Evolutionary conservation across 208 protist species (phyloP).

Genomic region (Acanthamoeba quina): DNA sequence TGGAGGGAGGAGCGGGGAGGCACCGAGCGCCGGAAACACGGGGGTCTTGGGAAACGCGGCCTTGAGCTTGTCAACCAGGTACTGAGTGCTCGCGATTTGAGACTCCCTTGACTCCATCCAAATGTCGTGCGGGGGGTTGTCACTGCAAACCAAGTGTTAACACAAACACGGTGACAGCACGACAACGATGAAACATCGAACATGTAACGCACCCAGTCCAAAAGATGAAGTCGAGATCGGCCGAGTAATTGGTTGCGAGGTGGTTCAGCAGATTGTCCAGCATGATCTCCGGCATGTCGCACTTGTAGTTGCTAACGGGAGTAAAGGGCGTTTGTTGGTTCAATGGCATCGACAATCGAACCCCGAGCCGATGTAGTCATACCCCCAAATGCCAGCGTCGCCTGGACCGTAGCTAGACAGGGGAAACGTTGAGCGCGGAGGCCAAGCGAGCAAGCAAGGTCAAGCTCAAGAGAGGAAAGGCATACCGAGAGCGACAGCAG

Average conservation of each 20-base stretch:
- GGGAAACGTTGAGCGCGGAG: not conserved
- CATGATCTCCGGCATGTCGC: conserved; percentile 27
- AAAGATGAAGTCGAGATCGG: conserved; percentile 51
- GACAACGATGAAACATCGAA: not conserved
- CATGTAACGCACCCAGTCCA: conserved; percentile 29
- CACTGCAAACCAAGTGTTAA: not conserved
- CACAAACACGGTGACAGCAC: not conserved
- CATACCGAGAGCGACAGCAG: conserved; percentile 23
- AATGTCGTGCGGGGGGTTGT: conserved; percentile 59
- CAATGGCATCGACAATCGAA: not conserved
- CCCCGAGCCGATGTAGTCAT: not conserved
- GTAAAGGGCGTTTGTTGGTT: not conserved
- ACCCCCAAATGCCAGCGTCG: conserved; percentile 31
- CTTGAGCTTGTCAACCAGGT: not conserved
- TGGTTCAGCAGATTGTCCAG: conserved; percentile 3
- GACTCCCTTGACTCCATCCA: conserved; percentile 24
- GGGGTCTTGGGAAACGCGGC: conserved; percentile 9
- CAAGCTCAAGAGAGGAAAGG: not conserved
- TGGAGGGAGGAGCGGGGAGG: not conserved
- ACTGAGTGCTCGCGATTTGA: not conserved
- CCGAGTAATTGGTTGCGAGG: conserved; percentile 26
- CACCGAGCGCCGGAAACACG: conserved; percentile 37
- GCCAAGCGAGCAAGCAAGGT: not conserved
- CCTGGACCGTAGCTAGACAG: conserved; percentile 1
- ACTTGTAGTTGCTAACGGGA: conserved; percentile 38